A percentile compares a stretch with the other conserved stretches of the same genome.
Evolutionary conservation across 2,329 filamentous ascomycete genomes (phyloP).

Genomic region (Fusarium sp.): DNA sequence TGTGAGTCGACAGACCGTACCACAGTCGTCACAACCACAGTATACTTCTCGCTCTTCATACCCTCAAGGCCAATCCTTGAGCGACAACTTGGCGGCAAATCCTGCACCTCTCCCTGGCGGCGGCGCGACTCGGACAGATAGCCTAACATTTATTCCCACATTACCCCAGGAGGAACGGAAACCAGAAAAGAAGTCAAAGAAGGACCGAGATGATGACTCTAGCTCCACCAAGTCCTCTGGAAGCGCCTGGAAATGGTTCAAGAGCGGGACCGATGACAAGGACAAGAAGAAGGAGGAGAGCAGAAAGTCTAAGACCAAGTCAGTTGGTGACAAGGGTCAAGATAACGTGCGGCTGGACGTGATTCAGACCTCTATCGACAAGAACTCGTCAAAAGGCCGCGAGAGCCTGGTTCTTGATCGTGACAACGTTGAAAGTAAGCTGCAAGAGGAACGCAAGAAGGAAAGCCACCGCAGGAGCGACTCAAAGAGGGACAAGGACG

Average conservation of each 20-base stretch:
- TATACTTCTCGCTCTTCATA: constrained; percentile 44
- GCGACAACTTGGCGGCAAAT: constrained; percentile 46
- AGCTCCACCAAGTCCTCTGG: constrained; percentile 79
- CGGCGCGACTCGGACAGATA: constrained; percentile 76
- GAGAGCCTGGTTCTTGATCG: constrained; percentile 89
- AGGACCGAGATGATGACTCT: constrained; percentile 73
- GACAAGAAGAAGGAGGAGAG: constrained; percentile 70
- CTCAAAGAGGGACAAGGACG: constrained; percentile 91
- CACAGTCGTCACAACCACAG: constrained; percentile 42
- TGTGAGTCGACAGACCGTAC: constrained; percentile 26
- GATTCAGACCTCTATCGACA: constrained; percentile 88
- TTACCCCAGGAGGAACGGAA: constrained; percentile 77
- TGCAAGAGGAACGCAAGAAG: constrained; percentile 87
- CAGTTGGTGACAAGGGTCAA: constrained; percentile 68
- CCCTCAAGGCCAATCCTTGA: constrained; percentile 44
- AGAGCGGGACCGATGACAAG: constrained; percentile 79
- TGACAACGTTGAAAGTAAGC: constrained; percentile 75
- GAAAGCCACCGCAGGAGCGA: constrained; percentile 80
- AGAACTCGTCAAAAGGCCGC: constrained; percentile 71
- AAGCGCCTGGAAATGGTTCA: constrained; percentile 77
- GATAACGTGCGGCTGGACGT: constrained; percentile 89
- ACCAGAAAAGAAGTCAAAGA: constrained; percentile 79
- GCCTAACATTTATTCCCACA: constrained; percentile 83
- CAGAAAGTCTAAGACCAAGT: constrained; percentile 76
- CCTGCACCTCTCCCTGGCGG: constrained; percentile 78